Base-by-base conservation (phyloP, 805 yeast genomes). In the Pichia ethanolica region DNA sequence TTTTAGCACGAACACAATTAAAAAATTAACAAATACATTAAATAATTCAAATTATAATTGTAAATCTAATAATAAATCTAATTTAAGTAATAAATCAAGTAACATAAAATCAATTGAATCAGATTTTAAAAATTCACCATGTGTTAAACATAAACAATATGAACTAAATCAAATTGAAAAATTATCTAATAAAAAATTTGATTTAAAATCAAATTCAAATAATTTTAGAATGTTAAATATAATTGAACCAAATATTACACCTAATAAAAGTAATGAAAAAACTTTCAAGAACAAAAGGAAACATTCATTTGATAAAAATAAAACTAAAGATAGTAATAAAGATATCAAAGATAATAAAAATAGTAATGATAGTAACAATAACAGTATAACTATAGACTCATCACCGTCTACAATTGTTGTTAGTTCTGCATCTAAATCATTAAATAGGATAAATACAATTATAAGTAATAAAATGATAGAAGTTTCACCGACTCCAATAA, bases 341-440 rank as follows among this genome's bases (percentile, higher is more conserved):
- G 38, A n/a, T 8, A 36, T 5, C 11, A 5, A 14, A 2, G n/a
- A 2, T 5, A 13, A 27, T 4, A 14, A 44, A 5, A 25, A 25
- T 33, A 20, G 35, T 39, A 27, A 14, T 42, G 30, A 38, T 13
- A 25, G 26, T 33, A 7, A 34, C 10, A 14, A 35, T 34, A 39
- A 27, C 13, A 20, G 13, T 39, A 35, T 26, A 7, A 26, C 10
- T 13, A 38, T 39, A 5, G 62, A 59, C 44, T 66, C 70, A 7
- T 63, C 69, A n/a, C 67, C 70, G 7, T 64, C 69, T 0, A 66
- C 70, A 1, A 65, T 66, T 26, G 54, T 66, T 3, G 52, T 61
- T 28, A 56, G 63, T 12, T 62, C 68, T 6, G 47, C 65, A 7
- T 56, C 57, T 40, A 61, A 53, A 42, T 49, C 54, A 30, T 50